Base-by-base conservation (phyloP, 352 stramenopile species). In the Phytophthora lateralis region DNA sequence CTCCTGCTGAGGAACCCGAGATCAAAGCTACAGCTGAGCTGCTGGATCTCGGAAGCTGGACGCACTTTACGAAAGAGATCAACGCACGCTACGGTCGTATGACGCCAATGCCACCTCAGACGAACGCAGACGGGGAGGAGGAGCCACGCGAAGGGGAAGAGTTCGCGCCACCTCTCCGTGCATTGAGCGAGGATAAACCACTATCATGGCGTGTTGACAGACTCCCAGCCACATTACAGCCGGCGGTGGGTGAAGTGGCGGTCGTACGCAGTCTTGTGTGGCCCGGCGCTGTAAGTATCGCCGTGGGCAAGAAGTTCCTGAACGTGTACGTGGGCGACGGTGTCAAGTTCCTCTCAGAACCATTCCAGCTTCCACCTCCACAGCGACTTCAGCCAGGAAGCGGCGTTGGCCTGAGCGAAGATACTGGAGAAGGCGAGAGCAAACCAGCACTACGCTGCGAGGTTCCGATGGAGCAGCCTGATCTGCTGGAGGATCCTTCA, bases 271-370 rank as follows among this genome's bases (percentile, higher is more conserved):
- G 80, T 44, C 68, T 95, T 20, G 59, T 82, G 45, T 97, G 88
- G 90, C 92, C 90, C 7, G 92, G 91, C 3, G 91, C 90, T 2
- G 81, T 97, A 18, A 87, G 89, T 29, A 88, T 98, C 38, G 89
- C 80, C 2, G 75, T 85, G 9, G 87, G 83, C 18, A 95, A 93
- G 57, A 92, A 88, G 60, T 97, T 95, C 57, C 73, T 93, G 3
- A 97, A 96, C 68, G 70, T 96, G 21, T 97, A 97, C 53, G 89
- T 96, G 0, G 90, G 91, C 39, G 75, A 97, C 54, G 90, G 80
- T 4, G 63, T 95, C 56, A 93, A 95, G 59, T 85, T 81, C 55
- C 87, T 71, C 32, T 55, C 55, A 6, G 76, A 79, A 65, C 80
- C 77, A 27, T 93, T 78, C 67, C 88, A 82, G 55, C 67, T 83